Base-by-base conservation (phyloP, 495 filamentous ascomycete genomes). In the Podospora pseudocomata region DNA sequence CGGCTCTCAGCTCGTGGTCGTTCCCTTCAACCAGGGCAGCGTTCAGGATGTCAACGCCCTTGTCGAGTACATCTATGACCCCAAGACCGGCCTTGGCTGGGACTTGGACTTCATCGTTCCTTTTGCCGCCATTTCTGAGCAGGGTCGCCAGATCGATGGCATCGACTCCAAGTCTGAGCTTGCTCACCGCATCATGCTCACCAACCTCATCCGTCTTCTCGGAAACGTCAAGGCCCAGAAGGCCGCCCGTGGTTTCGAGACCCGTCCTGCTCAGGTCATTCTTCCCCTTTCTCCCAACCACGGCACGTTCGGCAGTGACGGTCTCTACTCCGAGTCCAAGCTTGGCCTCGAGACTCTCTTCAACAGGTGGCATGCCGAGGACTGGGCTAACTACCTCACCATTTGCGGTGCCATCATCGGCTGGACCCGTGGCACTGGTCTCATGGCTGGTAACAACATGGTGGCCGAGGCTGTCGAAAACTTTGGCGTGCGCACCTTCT, bases 351-450 rank as follows among this genome's bases (percentile, higher is more conserved):
- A 99, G 84, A 98, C 95, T 2, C 86, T 99, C 59, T 99, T 99
- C 88, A 97, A 97, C 81, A 88, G 95, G 71, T 99, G 96, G 96
- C 88, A 96, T 79, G 96, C 95, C 0, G 96, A 99, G 82, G 93
- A 88, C 81, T 99, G 95, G 95, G 90, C 87, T 76, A 93, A 93
- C 80, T 99, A 96, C 83, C 91, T 99, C 71, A 99, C 94, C 69
- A 97, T 99, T 74, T 98, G 96, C 72, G 95, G 95, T 80, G 95
- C 95, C 65, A 92, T 99, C 78, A 99, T 99, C 78, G 95, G 95
- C 68, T 99, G 95, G 95, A 99, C 95, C 68, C 94, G 95, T 80
- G 95, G 95, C 61, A 99, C 95, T 65, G 95, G 95, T 72, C 85
- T 99, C 69, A 99, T 99, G 95, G 91, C 90, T 74, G 94, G 92